Evolutionary conservation across 805 yeast species (phyloP), one percentile per base, ranked within the genome.

Genomic region (Candida sanyiensis): DNA sequence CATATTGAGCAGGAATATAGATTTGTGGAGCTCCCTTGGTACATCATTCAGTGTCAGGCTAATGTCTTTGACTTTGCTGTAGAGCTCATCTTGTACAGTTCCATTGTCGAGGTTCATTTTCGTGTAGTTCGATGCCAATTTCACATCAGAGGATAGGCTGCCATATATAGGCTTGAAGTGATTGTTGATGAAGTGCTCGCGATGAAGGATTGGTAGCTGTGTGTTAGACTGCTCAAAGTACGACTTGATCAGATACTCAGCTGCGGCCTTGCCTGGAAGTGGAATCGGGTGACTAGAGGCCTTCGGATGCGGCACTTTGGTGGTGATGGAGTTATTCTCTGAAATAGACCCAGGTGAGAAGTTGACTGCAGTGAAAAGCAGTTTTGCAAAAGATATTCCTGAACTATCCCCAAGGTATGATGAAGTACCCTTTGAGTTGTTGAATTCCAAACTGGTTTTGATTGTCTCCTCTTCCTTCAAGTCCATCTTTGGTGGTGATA

Each of bases 81-180:
- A 36, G 20, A 33, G 33, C 16, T 59, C 58, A 13, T 49, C 45
- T 10, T 44, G 47, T 21, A 56, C 49, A 6, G 46, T 40, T 1
- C 55, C 54, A 16, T 41, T 52, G 38, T 46, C 67, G 43, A 61
- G 51, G 43, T 72, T 67, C 39, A 77, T 67, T 6, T 66, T 54
- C 1, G 83, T 72, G 48, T 64, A 67, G 39, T 72, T 68, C 2
- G 83, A 74, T 0, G 85, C 89, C 31, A 85, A 63, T 6, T 79
- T 64, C 1, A 75, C 62, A 22, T 63, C 63, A 0, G 65, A 50
- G 11, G 80, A 73, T 43, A 83, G 63, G 4, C 69, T 60, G 0
- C 97, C 96, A 56, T 88, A 88, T 1, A 88, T 69, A 0, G 96
- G 96, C 48, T 76, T 74, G 55, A 83, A 88, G 52, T 77, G 78